A percentile compares a stretch with the other conserved stretches of the same genome.
Evolutionary conservation across 768 basidiomycete species (phyloP).

Genomic region (Xerocomus potaroensis): DNA sequence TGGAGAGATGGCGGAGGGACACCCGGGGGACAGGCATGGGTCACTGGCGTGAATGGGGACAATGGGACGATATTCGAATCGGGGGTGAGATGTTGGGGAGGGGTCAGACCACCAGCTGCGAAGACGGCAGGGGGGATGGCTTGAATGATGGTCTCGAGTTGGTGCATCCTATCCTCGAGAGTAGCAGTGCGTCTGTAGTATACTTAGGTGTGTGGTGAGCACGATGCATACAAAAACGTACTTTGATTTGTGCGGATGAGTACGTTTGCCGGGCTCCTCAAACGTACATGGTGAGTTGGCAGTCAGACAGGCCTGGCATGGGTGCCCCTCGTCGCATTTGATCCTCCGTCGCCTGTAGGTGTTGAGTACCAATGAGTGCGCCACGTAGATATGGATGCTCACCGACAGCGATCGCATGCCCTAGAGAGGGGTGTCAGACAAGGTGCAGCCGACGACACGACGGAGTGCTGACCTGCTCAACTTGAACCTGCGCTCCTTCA

Average conservation of each 20-base stretch:
- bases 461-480: slow-evolving; percentile 80
- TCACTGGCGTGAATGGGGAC: slow-evolving; percentile 37
- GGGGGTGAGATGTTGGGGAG: slow-evolving; percentile 33
- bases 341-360: slow-evolving; percentile 66
- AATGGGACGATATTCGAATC: slow-evolving; percentile 31
- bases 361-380: neutral
- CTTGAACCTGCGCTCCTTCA: slow-evolving; percentile 85
- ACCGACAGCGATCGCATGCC: slow-evolving; percentile 91
- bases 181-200: slow-evolving; percentile 66
- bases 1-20: slow-evolving; percentile 78
- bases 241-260: slow-evolving; percentile 88
- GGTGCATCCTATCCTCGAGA: slow-evolving; percentile 85
- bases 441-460: neutral
- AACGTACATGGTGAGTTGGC: slow-evolving; percentile 81
- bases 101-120: slow-evolving; percentile 47
- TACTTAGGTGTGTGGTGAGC: slow-evolving; percentile 3
- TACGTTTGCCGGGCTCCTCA: slow-evolving; percentile 82
- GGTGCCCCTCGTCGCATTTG: slow-evolving; percentile 86
- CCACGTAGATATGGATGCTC: slow-evolving; percentile 30
- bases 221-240: slow-evolving; percentile 34
- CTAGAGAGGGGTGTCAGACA: slow-evolving; percentile 35
- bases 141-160: slow-evolving; percentile 79
- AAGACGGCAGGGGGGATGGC: slow-evolving; percentile 82
- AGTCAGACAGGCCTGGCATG: slow-evolving; percentile 83
- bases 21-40: slow-evolving; percentile 46